phyloP scores from a whole-genome alignment of 345 rosid genomes.

The Salix suchowensis region DNA sequence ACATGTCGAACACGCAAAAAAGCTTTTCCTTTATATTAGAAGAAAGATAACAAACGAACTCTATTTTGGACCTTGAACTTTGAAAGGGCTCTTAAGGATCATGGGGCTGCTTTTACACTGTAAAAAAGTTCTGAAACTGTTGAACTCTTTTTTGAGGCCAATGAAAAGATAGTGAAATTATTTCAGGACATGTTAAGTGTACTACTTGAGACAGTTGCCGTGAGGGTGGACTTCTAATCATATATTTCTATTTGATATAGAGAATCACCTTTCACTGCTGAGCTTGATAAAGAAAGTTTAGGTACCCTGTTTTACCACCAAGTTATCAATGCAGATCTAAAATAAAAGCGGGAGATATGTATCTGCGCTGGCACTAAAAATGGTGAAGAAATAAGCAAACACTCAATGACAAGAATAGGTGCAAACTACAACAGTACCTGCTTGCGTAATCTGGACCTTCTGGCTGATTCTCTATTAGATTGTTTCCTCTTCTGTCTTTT shows the following conservation, averaged over 20 bases:
- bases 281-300: neutral
- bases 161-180: neutral
- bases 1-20: neutral
- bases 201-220: neutral
- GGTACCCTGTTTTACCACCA: neutral
- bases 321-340: neutral
- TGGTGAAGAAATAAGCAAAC: neutral
- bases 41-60: neutral
- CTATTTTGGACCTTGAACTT: neutral
- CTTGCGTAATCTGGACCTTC: conserved; percentile 93
- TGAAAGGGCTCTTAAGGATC: neutral
- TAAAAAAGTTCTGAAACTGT: neutral
- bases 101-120: neutral
- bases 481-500: conserved; percentile 96
- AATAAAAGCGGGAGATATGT: neutral
- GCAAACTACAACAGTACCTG: conserved; percentile 46
- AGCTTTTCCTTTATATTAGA: neutral
- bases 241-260: neutral
- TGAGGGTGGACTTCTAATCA: no score
- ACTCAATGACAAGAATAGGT: neutral
- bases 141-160: neutral
- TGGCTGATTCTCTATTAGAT: conserved; percentile 94
- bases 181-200: neutral
- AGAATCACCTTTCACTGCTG: neutral
- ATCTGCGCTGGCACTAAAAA: neutral